Percentiles rank a stretch among this genome's conserved stretches.
phyloP scores from a whole-genome alignment of 345 rosid species.

The Moringa oleifera region DNA sequence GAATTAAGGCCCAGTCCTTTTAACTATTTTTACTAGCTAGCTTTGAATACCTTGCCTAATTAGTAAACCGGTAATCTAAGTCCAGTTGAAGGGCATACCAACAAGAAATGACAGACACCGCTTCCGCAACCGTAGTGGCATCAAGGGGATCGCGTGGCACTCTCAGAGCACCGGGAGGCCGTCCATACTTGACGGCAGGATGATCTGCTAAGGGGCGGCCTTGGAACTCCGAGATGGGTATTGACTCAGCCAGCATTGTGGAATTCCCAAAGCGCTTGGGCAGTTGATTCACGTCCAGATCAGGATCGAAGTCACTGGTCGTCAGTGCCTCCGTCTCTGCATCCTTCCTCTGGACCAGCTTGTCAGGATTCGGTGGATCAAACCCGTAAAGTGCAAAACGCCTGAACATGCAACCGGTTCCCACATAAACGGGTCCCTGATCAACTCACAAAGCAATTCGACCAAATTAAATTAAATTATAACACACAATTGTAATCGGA shows the following conservation, averaged over 20 bases:
- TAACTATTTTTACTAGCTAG: no score
- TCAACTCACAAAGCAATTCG: no score
- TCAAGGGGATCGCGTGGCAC: constrained; percentile 84
- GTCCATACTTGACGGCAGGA: constrained; percentile 77
- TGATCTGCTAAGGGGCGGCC: constrained; percentile 92
- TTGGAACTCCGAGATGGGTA: constrained; percentile 77
- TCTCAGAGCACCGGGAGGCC: constrained; percentile 80
- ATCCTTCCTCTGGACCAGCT: constrained; percentile 25
- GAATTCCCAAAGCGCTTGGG: constrained; percentile 95
- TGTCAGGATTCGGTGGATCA: constrained; percentile 64
- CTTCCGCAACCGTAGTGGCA: constrained; percentile 81
- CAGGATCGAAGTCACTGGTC: constrained; percentile 71
- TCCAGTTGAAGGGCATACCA: constrained; percentile 45
- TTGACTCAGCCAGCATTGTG: constrained; percentile 77
- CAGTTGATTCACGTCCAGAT: constrained; percentile 67
- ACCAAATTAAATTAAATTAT: no score
- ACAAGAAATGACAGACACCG: constrained; percentile 90
- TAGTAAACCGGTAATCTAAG: no score
- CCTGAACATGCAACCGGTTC: constrained; percentile 91
- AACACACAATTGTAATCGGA: no score
- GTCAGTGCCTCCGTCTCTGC: constrained; percentile 65
- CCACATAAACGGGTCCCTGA: constrained; percentile 92
- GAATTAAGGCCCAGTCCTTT: not conserved
- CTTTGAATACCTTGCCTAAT: no score
- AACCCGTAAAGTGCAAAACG: constrained; percentile 92